These are phyloP conservation scores for bread wheat (Triticum aestivum) DNA, from an alignment of 176 grass and related monocot genomes.

Conservation along the genomic window DNA sequence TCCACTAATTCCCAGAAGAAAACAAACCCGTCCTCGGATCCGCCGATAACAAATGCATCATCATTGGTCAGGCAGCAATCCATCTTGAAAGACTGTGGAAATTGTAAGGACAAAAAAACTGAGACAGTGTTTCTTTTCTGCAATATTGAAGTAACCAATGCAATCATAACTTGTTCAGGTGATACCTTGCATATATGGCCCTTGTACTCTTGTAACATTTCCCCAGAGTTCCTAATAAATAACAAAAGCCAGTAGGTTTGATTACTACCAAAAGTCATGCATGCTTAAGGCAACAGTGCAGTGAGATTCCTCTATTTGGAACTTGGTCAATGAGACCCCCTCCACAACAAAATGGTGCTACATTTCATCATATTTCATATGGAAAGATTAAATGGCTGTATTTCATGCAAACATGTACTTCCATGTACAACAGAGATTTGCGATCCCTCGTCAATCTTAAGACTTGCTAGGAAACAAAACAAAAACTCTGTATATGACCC, in stretches of 20 bases:
- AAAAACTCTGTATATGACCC: conserved; percentile 1
- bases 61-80: conserved; percentile 94
- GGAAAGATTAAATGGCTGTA: neutral
- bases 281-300: neutral
- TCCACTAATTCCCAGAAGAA: conserved; percentile 97
- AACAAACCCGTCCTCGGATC: conserved; percentile 84
- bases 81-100: conserved; percentile 83
- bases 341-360: neutral
- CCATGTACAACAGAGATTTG: neutral
- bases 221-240: conserved; percentile 69
- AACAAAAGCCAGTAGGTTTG: neutral
- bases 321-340: neutral
- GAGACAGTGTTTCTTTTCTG: neutral
- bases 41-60: conserved; percentile 80
- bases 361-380: neutral
- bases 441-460: neutral
- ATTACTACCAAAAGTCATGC: neutral
- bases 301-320: neutral
- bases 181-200: conserved; percentile 86
- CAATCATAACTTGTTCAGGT: neutral
- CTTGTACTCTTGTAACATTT: conserved; percentile 91
- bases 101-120: neutral
- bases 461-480: neutral
- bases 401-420: neutral
- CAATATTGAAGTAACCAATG: conserved; percentile 1